A percentile compares a stretch with the other conserved stretches of the same genome.
phyloP scores from a whole-genome alignment of 1,139 yeast species.

The Hansenula lynferdii region DNA sequence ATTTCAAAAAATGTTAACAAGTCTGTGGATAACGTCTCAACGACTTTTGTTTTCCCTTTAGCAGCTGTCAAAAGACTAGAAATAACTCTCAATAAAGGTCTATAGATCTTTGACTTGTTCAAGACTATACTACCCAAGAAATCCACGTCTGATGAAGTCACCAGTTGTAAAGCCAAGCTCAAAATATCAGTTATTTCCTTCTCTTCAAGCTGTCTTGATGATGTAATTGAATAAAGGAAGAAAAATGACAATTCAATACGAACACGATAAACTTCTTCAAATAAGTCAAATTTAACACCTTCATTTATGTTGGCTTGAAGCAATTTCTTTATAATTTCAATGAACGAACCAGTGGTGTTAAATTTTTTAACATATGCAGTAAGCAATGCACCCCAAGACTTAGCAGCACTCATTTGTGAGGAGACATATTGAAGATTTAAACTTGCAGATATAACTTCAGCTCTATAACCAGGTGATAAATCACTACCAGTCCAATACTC shows the following conservation, averaged over 20 bases:
- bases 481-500: conserved; percentile 43
- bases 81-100: conserved; percentile 57
- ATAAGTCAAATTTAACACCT: conserved; percentile 45
- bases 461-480: conserved; percentile 34
- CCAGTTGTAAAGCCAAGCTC: conserved; percentile 32
- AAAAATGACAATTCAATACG: conserved; percentile 70
- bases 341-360: conserved; percentile 31
- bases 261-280: conserved; percentile 50
- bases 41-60: conserved; percentile 34
- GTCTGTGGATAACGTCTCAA: conserved; percentile 46
- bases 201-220: conserved; percentile 24
- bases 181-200: conserved; percentile 20
- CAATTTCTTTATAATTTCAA: conserved; percentile 43
- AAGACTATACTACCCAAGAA: conserved; percentile 38
- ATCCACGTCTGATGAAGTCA: conserved; percentile 42
- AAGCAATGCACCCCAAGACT: conserved; percentile 73
- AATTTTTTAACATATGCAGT: conserved; percentile 51
- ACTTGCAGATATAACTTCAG: conserved; percentile 55
- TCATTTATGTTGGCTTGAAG: conserved; percentile 48
- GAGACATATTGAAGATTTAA: conserved; percentile 59
- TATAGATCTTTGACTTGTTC: conserved; percentile 39
- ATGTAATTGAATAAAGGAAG: conserved; percentile 43
- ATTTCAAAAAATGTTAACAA: conserved; percentile 52
- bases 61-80: conserved; percentile 44
- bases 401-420: conserved; percentile 65